Evolutionary conservation across 1,139 yeast genomes (phyloP).

Genomic region (Blastobotrys proliferans): DNA sequence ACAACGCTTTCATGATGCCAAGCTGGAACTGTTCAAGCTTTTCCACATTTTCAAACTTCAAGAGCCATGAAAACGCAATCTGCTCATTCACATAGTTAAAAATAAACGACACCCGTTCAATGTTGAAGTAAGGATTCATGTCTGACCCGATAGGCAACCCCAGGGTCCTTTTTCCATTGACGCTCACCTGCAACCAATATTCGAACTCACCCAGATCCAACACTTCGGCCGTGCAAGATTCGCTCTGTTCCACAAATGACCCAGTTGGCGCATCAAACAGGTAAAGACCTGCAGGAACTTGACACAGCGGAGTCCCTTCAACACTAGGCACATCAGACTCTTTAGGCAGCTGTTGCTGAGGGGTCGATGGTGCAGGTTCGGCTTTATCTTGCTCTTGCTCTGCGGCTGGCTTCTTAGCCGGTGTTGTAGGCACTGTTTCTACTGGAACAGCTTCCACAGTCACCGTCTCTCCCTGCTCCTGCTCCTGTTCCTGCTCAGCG

Average conservation of each 20-base stretch:
- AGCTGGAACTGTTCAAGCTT: constrained; percentile 50
- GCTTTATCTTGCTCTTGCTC: not conserved
- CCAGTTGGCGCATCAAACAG: constrained; percentile 53
- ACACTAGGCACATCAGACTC: constrained; percentile 5
- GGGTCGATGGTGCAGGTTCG: constrained; percentile 2
- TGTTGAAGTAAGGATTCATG: constrained; percentile 64
- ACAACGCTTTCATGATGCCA: constrained; percentile 49
- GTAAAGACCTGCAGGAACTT: constrained; percentile 43
- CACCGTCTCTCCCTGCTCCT: not conserved
- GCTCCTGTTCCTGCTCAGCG: not conserved
- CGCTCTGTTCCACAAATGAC: constrained; percentile 46
- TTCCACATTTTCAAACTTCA: constrained; percentile 47
- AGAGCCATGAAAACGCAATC: constrained; percentile 53
- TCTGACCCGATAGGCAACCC: constrained; percentile 46
- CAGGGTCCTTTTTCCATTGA: constrained; percentile 28
- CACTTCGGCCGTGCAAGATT: constrained; percentile 38
- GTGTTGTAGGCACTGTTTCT: constrained; percentile 8
- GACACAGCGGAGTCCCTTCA: constrained; percentile 7
- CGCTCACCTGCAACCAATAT: constrained; percentile 48
- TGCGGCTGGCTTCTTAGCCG: not conserved
- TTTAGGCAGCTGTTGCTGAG: constrained; percentile 4
- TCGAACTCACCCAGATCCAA: constrained; percentile 50
- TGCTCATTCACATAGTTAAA: constrained; percentile 52
- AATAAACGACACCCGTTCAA: constrained; percentile 54
- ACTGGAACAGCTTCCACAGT: constrained; percentile 11